Evolutionary conservation across 78 protist genomes (phyloP), one percentile per base, ranked within the genome.

Genomic region (Dictyostelium capitatum): DNA sequence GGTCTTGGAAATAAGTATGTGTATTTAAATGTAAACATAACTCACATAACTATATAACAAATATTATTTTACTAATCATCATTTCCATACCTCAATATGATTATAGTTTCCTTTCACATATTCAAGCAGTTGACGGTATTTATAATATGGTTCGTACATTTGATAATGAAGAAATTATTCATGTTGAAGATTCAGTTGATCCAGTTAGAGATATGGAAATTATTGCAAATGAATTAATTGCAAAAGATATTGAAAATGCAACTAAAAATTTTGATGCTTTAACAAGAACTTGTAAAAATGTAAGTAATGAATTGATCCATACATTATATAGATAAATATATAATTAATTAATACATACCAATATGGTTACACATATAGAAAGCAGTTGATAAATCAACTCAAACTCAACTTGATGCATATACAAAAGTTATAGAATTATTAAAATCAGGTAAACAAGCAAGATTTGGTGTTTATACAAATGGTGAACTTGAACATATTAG

Each of bases 141-240:
- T 96, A 91, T 95, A 99, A 99, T 94, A 82, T 99, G 82, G 89
- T 96, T 30, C 97, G 99, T 62, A 73, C 75, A 62, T 99, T 99
- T 79, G 98, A 98, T 0, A 96, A 96, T 72, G 85, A 79, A 12
- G 99, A 96, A 15, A 96, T 98, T 28, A 72, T 80, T 14, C 99
- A 99, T 84, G 99, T 98, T 41, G 99, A 99, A 83, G 99, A 96
- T 53, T 54, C 56, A 32, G 95, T 98, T 30, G 98, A 99, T 89
- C 99, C 99, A 59, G 87, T 96, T 28, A 80, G 99, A 11, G 99
- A 98, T 80, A 15, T 98, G 75, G 96, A 97, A 47, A 92, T 97
- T 59, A 98, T 99, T 93, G 41, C 90, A 51, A 70, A 94, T 1
- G 99, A 99, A 95, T 94, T 99, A 51, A 59, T 79, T 41, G 47